Evolutionary conservation across 768 basidiomycete genomes (phyloP).

Genomic region (Kwoniella sp.): DNA sequence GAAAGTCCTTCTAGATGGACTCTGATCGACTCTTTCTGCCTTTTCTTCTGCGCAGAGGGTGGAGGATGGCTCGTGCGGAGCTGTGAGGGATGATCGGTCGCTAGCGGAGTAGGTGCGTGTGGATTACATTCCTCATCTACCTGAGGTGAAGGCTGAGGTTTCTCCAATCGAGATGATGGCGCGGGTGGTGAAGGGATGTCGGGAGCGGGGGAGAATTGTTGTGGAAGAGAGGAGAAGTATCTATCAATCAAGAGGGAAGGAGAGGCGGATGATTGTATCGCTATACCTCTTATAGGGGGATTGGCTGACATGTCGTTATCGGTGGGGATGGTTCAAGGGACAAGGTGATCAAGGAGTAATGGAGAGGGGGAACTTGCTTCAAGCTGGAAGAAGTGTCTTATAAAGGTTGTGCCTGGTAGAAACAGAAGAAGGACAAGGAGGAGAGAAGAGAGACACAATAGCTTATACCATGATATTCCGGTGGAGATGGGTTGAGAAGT

Average conservation of each 20-base stretch:
- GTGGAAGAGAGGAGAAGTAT: conserved; percentile 25
- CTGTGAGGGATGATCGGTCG: not conserved
- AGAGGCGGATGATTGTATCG: conserved; percentile 11
- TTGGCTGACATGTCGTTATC: conserved; percentile 21
- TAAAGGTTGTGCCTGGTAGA: not conserved
- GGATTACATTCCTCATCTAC: too few species aligned
- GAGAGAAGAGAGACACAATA: too few species aligned
- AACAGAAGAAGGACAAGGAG: too few species aligned
- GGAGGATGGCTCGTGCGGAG: not conserved
- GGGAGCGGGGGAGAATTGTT: not conserved
- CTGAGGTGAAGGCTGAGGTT: too few species aligned
- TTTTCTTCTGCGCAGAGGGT: not conserved
- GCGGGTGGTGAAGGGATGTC: too few species aligned
- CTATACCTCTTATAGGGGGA: conserved; percentile 30
- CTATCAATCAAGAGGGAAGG: conserved; percentile 19
- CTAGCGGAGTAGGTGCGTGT: too few species aligned
- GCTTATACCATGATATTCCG: too few species aligned
- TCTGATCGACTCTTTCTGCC: too few species aligned
- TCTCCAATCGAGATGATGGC: too few species aligned
- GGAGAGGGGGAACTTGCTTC: too few species aligned
- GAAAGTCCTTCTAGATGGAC: too few species aligned
- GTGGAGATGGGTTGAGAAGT: too few species aligned
- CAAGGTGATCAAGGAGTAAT: conserved; percentile 5
- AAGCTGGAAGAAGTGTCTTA: not conserved
- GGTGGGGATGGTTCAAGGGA: not conserved